Evolutionary conservation across 176 grass and related monocot genomes (phyloP).

Genomic region (Eleusine indica): DNA sequence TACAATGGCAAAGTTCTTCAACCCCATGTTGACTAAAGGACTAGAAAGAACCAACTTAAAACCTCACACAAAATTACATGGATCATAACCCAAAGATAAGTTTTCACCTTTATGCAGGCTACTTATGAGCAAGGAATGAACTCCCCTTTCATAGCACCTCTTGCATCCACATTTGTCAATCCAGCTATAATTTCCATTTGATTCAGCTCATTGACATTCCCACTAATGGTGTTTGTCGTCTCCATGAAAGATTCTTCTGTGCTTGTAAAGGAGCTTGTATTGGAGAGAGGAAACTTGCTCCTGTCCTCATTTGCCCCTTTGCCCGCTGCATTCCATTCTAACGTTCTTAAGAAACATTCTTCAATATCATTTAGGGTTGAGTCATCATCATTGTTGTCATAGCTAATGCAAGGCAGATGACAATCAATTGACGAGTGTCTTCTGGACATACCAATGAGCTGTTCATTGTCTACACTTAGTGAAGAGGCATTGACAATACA

Average conservation of each 20-base stretch:
- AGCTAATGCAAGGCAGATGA: constrained; percentile 20
- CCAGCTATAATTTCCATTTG: constrained; percentile 8
- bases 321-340: constrained; percentile 50
- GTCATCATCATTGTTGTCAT: constrained; percentile 14
- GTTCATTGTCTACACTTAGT: constrained; percentile 20
- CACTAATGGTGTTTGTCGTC: background rate
- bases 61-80: constrained; percentile 17
- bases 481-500: constrained; percentile 8
- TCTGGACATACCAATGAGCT: constrained; percentile 46
- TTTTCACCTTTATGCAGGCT: background rate
- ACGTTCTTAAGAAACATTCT: constrained; percentile 69
- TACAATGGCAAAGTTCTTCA: constrained; percentile 35
- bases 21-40: constrained; percentile 37
- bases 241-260: background rate
- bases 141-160: constrained; percentile 23
- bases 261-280: constrained; percentile 19
- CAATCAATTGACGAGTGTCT: constrained; percentile 42
- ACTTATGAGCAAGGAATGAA: constrained; percentile 19
- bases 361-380: constrained; percentile 59
- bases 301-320: constrained; percentile 1
- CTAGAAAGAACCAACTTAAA: background rate
- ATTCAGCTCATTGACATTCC: background rate
- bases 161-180: constrained; percentile 19
- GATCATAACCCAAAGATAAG: constrained; percentile 29
- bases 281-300: constrained; percentile 8